These are phyloP conservation scores for Phytophthora brassicae DNA, from an alignment of 352 stramenopile species.

Conservation along the genomic window DNA sequence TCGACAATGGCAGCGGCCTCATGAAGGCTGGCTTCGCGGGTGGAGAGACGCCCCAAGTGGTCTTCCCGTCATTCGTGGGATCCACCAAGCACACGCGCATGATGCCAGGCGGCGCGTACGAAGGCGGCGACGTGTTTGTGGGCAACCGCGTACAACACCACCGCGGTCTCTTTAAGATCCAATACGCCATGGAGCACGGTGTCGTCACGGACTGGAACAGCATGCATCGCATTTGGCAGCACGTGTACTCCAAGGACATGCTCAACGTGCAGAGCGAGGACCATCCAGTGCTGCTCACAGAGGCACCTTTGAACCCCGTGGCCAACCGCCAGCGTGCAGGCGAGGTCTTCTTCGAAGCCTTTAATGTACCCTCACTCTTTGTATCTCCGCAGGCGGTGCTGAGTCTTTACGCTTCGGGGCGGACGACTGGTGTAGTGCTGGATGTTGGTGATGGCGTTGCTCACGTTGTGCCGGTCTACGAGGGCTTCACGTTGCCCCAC, in stretches of 20 bases:
- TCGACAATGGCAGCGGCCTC: conserved; percentile 84
- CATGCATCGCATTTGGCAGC: conserved; percentile 90
- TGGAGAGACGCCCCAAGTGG: conserved; percentile 72
- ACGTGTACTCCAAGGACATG: conserved; percentile 90
- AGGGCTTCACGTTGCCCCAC: conserved; percentile 80
- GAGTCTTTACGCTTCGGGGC: conserved; percentile 87
- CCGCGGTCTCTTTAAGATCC: conserved; percentile 79
- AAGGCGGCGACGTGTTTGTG: conserved; percentile 74
- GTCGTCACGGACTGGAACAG: conserved; percentile 83
- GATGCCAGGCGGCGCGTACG: conserved; percentile 83
- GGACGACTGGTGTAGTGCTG: conserved; percentile 85
- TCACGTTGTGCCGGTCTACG: conserved; percentile 87
- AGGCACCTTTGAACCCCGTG: conserved; percentile 78
- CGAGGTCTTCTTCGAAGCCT: conserved; percentile 88
- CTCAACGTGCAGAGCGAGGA: conserved; percentile 86
- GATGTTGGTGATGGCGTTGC: conserved; percentile 89
- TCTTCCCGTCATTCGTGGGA: conserved; percentile 78
- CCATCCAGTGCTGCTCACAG: conserved; percentile 82
- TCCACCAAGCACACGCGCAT: conserved; percentile 80
- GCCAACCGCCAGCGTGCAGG: conserved; percentile 75
- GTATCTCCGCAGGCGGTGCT: conserved; percentile 86
- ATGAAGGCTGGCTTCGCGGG: conserved; percentile 86
- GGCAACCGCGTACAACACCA: conserved; percentile 80
- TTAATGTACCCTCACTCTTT: conserved; percentile 87
- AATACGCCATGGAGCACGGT: conserved; percentile 88